Conservation (phyloP, 2,329 filamentous ascomycete species). For the Pseudocercospora eumusae region DNA sequence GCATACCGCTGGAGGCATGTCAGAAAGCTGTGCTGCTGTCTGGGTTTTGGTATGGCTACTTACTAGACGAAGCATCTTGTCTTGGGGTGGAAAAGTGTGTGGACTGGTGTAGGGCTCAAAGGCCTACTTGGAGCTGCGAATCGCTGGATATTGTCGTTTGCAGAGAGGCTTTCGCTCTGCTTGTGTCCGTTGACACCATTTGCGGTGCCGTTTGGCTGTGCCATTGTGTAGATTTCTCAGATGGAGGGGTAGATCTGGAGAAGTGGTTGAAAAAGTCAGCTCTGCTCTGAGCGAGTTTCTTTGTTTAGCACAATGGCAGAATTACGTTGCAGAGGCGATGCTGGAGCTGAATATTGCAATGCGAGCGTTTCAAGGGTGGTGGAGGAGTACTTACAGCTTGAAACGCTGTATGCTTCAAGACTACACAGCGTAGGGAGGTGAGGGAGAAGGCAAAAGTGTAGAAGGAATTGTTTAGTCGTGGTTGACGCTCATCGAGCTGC, state of each 20-base stretch:
- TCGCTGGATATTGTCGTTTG: conserved; percentile 98
- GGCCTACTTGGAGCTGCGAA: conserved; percentile 92
- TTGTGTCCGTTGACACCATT: conserved; percentile 38
- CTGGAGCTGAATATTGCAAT: conserved; percentile 1
- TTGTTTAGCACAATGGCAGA: not conserved
- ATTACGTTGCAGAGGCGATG: not conserved
- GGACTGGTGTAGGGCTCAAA: conserved; percentile 80
- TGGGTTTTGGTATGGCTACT: conserved; percentile 40
- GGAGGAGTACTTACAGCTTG: conserved; percentile 5
- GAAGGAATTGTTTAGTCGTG: conserved; percentile 1
- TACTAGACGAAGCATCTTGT: conserved; percentile 99
- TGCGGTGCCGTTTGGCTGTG: conserved; percentile 38
- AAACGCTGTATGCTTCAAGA: not conserved
- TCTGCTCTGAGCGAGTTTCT: not conserved
- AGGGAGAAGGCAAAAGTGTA: not conserved
- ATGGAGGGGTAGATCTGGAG: conserved; percentile 7
- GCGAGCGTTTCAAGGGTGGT: not conserved
- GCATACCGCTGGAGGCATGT: conserved; percentile 68
- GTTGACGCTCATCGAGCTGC: conserved; percentile 10
- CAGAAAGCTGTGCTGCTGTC: conserved; percentile 26
- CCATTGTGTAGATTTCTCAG: conserved; percentile 44
- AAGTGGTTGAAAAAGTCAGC: not conserved
- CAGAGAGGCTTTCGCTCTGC: conserved; percentile 55
- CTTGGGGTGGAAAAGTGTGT: conserved; percentile 98
- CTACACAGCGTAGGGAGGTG: not conserved